Base-by-base conservation (phyloP, 106 monocot genomes). In the Platanthera guangdongensis region DNA sequence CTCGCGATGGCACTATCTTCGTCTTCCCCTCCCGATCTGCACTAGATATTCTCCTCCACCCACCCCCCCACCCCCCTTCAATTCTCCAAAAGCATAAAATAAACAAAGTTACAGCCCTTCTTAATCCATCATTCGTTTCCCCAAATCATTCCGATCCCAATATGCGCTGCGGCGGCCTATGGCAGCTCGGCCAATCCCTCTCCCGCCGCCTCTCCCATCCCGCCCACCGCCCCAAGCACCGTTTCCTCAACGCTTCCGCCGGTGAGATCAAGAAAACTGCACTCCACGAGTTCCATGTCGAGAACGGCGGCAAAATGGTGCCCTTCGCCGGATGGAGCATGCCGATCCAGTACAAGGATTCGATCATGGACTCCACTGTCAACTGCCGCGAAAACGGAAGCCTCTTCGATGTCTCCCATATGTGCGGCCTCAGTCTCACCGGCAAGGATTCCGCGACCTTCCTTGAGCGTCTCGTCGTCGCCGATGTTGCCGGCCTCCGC, bases 261-360 rank as follows among this genome's bases (percentile, higher is more conserved):
- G 74, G 50, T 5, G 77, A 86, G 65, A 88, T 96, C 51, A 96
- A 93, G 85, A 87, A 84, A 72, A 96, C 95, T 50, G 88, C 83
- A 22, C 88, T 96, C 51, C 82, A 91, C 84, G 95, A 96, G 77
- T 91, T 93, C 88, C 93, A 93, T 81, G 89, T 96, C 64, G 81
- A 82, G 54, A 72, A 93, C 68, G 95, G 95, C 45, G 93, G 90
- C 3, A 96, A 96, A 83, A 90, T 96, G 95, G 93, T 96, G 12
- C 95, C 95, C 2, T 96, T 96, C 79, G 93, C 95, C 67, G 95
- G 95, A 8, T 96, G 95, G 95, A 87, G 84, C 82, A 96, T 96
- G 93, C 95, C 95, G 6, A 93, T 96, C 82, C 95, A 96, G 83
- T 96, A 96, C 84, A 84, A 81, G 81, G 95, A 96, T 76, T 90